Evolutionary conservation across 495 filamentous ascomycete genomes (phyloP).

Genomic region (Staphylotrichum tortipilum): DNA sequence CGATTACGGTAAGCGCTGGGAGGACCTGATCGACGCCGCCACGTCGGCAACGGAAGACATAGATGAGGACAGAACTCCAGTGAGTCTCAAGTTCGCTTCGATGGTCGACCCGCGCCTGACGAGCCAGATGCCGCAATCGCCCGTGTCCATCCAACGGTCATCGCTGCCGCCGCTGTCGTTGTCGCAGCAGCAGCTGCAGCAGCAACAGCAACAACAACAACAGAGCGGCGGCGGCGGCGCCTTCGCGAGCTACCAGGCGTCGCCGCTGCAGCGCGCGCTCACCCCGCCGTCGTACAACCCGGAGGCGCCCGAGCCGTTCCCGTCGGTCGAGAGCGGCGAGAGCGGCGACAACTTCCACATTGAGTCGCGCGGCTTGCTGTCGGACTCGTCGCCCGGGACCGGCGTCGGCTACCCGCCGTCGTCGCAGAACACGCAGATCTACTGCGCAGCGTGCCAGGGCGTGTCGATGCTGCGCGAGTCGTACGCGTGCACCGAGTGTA

Average conservation of each 20-base stretch:
- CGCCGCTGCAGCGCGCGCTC: conserved; percentile 75
- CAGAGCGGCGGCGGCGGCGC: too few species aligned
- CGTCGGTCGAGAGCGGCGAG: conserved; percentile 65
- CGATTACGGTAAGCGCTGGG: conserved; percentile 81
- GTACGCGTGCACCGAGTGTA: conserved; percentile 90
- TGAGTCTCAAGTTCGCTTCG: conserved; percentile 40
- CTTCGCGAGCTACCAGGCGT: conserved; percentile 71
- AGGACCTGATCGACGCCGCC: conserved; percentile 80
- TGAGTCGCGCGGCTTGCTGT: conserved; percentile 36
- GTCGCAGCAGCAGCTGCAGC: too few species aligned
- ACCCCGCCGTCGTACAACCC: conserved; percentile 67
- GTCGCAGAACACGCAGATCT: conserved; percentile 66
- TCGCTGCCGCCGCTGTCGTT: conserved; percentile 65
- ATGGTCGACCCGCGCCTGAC: conserved; percentile 32
- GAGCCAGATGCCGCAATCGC: conserved; percentile 57
- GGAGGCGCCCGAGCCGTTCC: conserved; percentile 65
- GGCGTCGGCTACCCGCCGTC: conserved; percentile 44
- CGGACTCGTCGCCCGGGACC: conserved; percentile 49
- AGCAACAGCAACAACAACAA: too few species aligned
- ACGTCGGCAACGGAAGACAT: conserved; percentile 89
- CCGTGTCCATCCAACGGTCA: conserved; percentile 57
- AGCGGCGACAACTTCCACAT: conserved; percentile 61
- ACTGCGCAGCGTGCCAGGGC: conserved; percentile 74
- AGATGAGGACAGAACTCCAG: conserved; percentile 73
- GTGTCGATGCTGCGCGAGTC: conserved; percentile 66